Evolutionary conservation across 371 early-diverging fungal genomes (phyloP).

Genomic region (Chytridium lagenaria): DNA sequence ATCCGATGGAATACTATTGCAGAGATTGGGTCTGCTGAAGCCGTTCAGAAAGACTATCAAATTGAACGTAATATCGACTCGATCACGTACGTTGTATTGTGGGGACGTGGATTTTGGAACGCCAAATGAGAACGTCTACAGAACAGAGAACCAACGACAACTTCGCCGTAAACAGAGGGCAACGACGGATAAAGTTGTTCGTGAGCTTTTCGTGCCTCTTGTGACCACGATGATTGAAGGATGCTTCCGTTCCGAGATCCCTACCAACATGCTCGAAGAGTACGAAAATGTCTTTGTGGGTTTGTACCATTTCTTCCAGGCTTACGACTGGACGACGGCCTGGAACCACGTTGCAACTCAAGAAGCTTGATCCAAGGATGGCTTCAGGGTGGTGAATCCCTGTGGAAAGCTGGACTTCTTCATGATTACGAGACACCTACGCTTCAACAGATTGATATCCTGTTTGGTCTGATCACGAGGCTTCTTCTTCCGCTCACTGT

Average conservation of each 20-base stretch:
- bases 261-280: slow-evolving; percentile 21
- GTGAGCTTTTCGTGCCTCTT: slow-evolving; percentile 37
- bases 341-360: slow-evolving; percentile 47
- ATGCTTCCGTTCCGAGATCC: slow-evolving; percentile 26
- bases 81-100: slow-evolving; percentile 45
- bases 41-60: slow-evolving; percentile 50
- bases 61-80: slow-evolving; percentile 45
- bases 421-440: slow-evolving; percentile 40
- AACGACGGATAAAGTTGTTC: slow-evolving; percentile 37
- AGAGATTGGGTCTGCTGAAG: slow-evolving; percentile 43
- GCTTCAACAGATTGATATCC: slow-evolving; percentile 41
- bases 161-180: slow-evolving; percentile 21
- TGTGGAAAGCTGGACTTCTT: slow-evolving; percentile 19
- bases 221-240: slow-evolving; percentile 37
- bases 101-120: slow-evolving; percentile 50
- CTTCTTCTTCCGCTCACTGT: slow-evolving; percentile 41
- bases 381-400: slow-evolving; percentile 23
- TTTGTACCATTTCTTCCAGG: slow-evolving; percentile 39
- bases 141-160: slow-evolving; percentile 24
- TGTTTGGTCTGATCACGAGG: slow-evolving; percentile 41
- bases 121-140: slow-evolving; percentile 46
- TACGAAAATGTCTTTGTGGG: slow-evolving; percentile 41
- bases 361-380: slow-evolving; percentile 38
- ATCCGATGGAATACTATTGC: slow-evolving; percentile 49
- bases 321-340: slow-evolving; percentile 41